Conservation (phyloP, 108 stramenopile genomes). For the Nitzschia inconspicua region DNA sequence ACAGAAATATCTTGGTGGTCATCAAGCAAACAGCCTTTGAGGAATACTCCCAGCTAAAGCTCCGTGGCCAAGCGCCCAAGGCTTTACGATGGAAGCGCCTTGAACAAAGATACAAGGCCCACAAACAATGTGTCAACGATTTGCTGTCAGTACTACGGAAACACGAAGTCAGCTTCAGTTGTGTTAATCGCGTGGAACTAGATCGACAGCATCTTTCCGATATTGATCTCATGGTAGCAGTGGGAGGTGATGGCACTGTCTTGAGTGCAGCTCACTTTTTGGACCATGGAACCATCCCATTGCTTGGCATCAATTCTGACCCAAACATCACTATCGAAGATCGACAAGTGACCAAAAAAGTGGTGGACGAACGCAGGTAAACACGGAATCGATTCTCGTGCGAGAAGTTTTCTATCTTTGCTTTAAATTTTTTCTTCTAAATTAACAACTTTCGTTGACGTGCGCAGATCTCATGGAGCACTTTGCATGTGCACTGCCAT, state of each 20-base stretch:
- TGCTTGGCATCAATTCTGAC: constrained; percentile 83
- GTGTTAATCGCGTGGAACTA: constrained; percentile 92
- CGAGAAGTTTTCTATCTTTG: background rate
- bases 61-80: constrained; percentile 94
- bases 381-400: background rate
- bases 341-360: constrained; percentile 60
- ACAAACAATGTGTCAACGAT: constrained; percentile 86
- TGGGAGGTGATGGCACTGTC: constrained; percentile 96
- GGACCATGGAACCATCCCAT: constrained; percentile 84
- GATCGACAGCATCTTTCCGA: constrained; percentile 92
- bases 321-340: constrained; percentile 52
- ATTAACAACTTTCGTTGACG: background rate
- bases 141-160: constrained; percentile 56
- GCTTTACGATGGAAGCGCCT: constrained; percentile 92
- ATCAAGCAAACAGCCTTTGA: constrained; percentile 97
- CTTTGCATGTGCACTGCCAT: constrained; percentile 81
- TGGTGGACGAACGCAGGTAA: constrained; percentile 78
- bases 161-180: constrained; percentile 74
- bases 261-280: constrained; percentile 85
- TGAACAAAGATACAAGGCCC: constrained; percentile 86
- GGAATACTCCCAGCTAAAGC: constrained; percentile 79
- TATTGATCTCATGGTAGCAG: constrained; percentile 90
- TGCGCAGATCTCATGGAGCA: constrained; percentile 79
- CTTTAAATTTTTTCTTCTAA: background rate
- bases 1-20: constrained; percentile 83